phyloP scores from a whole-genome alignment of 371 early-diverging fungal species.

The Rhizomucor miehei region DNA sequence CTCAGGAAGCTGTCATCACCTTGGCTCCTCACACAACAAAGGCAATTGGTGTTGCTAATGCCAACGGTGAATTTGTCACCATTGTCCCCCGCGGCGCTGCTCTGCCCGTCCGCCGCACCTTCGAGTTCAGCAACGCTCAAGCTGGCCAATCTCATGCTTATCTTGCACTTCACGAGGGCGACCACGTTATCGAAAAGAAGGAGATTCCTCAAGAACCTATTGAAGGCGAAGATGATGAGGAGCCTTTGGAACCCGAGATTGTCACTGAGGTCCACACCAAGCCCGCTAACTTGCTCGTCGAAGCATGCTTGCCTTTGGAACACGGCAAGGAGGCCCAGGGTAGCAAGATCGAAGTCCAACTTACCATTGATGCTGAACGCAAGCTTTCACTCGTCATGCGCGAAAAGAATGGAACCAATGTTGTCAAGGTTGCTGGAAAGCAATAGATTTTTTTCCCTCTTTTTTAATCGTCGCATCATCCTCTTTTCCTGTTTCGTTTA shows the following conservation, averaged over 20 bases:
- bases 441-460: slow-evolving; percentile 10
- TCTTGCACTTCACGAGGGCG: slow-evolving; percentile 83
- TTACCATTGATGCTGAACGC: slow-evolving; percentile 53
- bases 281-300: slow-evolving; percentile 55
- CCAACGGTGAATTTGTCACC: slow-evolving; percentile 70
- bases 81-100: slow-evolving; percentile 83
- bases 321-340: slow-evolving; percentile 47
- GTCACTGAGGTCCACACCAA: slow-evolving; percentile 47
- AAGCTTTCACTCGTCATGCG: slow-evolving; percentile 54
- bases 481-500: too few relatives aligned
- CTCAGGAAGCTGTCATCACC: slow-evolving; percentile 59
- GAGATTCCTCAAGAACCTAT: slow-evolving; percentile 54
- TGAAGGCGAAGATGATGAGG: slow-evolving; percentile 53
- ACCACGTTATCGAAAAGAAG: slow-evolving; percentile 56
- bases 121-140: slow-evolving; percentile 68
- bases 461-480: too few relatives aligned
- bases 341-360: slow-evolving; percentile 58
- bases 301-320: slow-evolving; percentile 55
- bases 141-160: slow-evolving; percentile 74
- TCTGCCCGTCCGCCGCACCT: slow-evolving; percentile 77
- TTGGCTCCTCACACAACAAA: slow-evolving; percentile 69
- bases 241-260: slow-evolving; percentile 51
- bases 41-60: slow-evolving; percentile 76
- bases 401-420: slow-evolving; percentile 57
- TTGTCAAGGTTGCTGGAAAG: slow-evolving; percentile 43